Percentiles rank a stretch among this genome's conserved stretches.
Evolutionary conservation across 2,329 filamentous ascomycete species (phyloP).

Genomic region (Aspergillus floridensis): DNA sequence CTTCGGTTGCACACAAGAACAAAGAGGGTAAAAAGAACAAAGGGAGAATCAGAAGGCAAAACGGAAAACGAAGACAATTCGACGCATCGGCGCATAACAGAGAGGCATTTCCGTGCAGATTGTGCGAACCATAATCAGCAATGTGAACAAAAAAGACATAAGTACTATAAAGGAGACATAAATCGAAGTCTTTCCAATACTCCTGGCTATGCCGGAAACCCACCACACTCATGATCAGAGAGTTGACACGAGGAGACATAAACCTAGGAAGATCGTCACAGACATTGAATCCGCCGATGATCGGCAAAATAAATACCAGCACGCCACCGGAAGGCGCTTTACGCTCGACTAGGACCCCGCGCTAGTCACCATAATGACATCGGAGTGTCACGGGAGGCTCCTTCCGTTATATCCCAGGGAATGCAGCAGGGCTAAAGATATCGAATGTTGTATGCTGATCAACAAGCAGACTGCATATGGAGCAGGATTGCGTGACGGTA

Average conservation of each 20-base stretch:
- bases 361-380: slow-evolving; percentile 7
- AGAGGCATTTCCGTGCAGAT: slow-evolving; percentile 14
- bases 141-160: slow-evolving; percentile 12
- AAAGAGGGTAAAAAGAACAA: slow-evolving; percentile 7
- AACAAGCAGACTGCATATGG: slow-evolving; percentile 1
- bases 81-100: slow-evolving; percentile 11
- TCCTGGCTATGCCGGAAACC: slow-evolving; percentile 33
- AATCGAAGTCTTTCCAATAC: slow-evolving; percentile 31
- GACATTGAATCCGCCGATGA: slow-evolving; percentile 6
- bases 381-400: slow-evolving; percentile 4
- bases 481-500: neutral
- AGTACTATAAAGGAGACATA: slow-evolving; percentile 18
- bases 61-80: slow-evolving; percentile 1
- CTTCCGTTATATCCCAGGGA: neutral
- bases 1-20: slow-evolving; percentile 3
- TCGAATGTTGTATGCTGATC: neutral
- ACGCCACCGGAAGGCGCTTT: neutral
- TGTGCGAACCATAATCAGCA: slow-evolving; percentile 14
- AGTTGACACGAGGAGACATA: slow-evolving; percentile 11
- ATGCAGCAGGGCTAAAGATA: neutral
- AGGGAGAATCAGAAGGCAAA: slow-evolving; percentile 2
- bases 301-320: slow-evolving; percentile 3
- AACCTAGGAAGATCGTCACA: slow-evolving; percentile 8
- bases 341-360: neutral
- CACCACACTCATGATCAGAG: slow-evolving; percentile 16